Evolutionary conservation across 495 filamentous ascomycete species (phyloP).

Genomic region (Astrocystis sublimbata): DNA sequence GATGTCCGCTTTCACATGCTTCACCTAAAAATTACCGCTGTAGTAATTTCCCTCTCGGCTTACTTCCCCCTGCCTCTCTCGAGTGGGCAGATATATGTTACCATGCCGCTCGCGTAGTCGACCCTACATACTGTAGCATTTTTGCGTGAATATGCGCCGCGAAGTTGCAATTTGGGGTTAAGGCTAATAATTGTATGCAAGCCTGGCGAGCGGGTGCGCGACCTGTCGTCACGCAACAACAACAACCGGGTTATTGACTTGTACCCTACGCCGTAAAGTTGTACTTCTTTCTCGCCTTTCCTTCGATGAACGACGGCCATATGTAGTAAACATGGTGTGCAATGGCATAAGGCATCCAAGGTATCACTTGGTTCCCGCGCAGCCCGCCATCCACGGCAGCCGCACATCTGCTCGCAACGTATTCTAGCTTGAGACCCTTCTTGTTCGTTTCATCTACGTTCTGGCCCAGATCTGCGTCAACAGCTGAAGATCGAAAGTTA

Average conservation of each 20-base stretch:
- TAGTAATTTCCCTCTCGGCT: not conserved
- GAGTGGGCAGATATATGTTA: not conserved
- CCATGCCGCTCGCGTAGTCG: not conserved
- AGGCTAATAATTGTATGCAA: slow-evolving; percentile 3
- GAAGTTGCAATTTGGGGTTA: slow-evolving; percentile 6
- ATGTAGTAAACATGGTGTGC: slow-evolving; percentile 33
- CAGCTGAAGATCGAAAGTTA: slow-evolving; percentile 33
- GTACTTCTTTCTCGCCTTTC: slow-evolving; percentile 33
- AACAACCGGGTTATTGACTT: not conserved
- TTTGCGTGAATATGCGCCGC: not conserved
- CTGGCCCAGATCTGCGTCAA: slow-evolving; percentile 24
- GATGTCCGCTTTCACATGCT: not conserved
- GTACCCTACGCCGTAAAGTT: slow-evolving; percentile 16
- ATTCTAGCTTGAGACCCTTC: slow-evolving; percentile 28
- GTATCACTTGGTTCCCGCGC: slow-evolving; percentile 30
- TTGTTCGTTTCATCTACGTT: slow-evolving; percentile 21
- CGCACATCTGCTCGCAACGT: slow-evolving; percentile 29
- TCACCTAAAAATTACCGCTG: not conserved
- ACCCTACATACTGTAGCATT: not conserved
- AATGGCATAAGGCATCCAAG: slow-evolving; percentile 33
- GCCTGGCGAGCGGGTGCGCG: no score
- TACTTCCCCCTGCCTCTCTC: not conserved
- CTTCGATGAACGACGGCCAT: slow-evolving; percentile 33
- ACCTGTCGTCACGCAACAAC: not conserved
- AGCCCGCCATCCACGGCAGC: slow-evolving; percentile 25